Percentiles rank a stretch among this genome's conserved stretches.
These are phyloP conservation scores for Auriculariales sp. DNA, from an alignment of 768 basidiomycete genomes.

Conservation along the genomic window DNA sequence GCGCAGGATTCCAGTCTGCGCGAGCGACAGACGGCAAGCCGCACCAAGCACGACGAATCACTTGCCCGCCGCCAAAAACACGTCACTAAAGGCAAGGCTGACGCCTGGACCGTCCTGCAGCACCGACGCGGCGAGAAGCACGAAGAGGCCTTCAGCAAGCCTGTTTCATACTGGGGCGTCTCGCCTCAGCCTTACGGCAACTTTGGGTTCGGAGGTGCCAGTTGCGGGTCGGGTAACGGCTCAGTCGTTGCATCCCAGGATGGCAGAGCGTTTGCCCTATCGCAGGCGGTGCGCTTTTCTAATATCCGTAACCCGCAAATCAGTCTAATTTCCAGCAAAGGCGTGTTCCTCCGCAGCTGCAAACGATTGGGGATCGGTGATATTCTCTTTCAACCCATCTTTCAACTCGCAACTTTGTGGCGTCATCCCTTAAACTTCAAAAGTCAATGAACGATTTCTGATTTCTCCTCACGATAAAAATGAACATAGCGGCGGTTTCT, in stretches of 20 bases:
- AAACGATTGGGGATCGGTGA: too few relatives aligned
- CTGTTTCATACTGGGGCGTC: neutral
- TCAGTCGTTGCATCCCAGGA: neutral
- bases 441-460: too few relatives aligned
- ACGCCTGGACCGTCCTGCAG: neutral
- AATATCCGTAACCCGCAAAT: too few relatives aligned
- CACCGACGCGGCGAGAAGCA: neutral
- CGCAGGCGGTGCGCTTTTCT: conserved; percentile 9
- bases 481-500: too few relatives aligned
- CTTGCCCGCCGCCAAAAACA: neutral
- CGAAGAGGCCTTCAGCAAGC: neutral
- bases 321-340: too few relatives aligned
- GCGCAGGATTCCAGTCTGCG: neutral
- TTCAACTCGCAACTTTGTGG: too few relatives aligned
- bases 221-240: neutral
- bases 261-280: conserved; percentile 9
- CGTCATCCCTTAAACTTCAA: too few relatives aligned
- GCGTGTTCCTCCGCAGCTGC: too few relatives aligned
- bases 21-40: neutral
- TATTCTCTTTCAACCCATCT: too few relatives aligned
- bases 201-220: neutral
- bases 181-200: neutral
- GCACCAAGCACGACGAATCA: neutral
- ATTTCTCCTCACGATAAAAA: too few relatives aligned
- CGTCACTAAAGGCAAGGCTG: neutral